These are phyloP conservation scores for Pyrenopolyporus hunteri DNA, from an alignment of 495 filamentous ascomycete species.

Conservation along the genomic window DNA sequence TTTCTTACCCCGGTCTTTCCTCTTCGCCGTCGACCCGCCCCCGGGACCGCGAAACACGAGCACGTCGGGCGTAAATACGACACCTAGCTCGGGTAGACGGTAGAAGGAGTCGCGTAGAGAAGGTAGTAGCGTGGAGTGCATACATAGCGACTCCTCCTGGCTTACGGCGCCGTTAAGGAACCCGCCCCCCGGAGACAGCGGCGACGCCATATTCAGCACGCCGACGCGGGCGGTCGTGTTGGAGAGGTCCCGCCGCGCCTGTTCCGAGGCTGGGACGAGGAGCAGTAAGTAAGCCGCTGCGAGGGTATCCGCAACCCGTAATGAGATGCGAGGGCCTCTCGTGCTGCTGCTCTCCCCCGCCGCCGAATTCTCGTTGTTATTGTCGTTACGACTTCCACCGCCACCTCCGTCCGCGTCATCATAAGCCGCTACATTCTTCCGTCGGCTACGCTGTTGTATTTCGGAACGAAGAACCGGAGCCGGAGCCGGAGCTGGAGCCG, in stretches of 20 bases:
- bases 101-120: constrained; percentile 62
- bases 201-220: constrained; percentile 70
- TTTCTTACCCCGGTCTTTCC: not conserved
- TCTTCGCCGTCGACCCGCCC: no score
- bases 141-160: constrained; percentile 72
- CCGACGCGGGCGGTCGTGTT: constrained; percentile 40
- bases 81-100: constrained; percentile 57
- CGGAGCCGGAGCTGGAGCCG: no score
- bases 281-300: constrained; percentile 49
- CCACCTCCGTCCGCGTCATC: not conserved
- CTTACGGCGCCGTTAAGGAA: constrained; percentile 62
- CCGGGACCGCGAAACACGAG: constrained; percentile 39
- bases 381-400: no score
- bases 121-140: constrained; percentile 64
- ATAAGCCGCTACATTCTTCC: no score
- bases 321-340: constrained; percentile 42
- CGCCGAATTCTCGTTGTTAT: no score
- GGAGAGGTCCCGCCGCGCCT: constrained; percentile 40
- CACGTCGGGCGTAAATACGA: constrained; percentile 62
- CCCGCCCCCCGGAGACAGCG: constrained; percentile 60
- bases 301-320: constrained; percentile 55
- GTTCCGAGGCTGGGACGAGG: constrained; percentile 1
- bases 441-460: not conserved
- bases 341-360: not conserved
- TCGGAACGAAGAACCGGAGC: not conserved